These are phyloP conservation scores for Pleodorina starrii DNA, from an alignment of 139 green algal species.

Conservation along the genomic window DNA sequence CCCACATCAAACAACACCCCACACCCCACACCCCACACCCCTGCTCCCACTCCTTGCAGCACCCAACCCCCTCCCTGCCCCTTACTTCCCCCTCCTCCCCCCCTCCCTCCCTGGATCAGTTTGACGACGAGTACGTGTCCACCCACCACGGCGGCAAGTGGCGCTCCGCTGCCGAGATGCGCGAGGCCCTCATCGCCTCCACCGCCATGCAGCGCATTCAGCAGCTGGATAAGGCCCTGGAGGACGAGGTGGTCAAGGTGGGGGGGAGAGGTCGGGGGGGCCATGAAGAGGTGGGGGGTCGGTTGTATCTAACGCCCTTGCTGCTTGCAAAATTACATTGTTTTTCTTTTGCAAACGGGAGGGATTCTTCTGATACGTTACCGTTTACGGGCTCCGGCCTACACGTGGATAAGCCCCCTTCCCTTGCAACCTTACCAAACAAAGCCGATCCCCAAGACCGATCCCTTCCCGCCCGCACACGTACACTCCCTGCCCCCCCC, in stretches of 20 bases:
- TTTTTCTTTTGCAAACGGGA: no score
- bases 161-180: constrained; percentile 56
- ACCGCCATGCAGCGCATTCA: constrained; percentile 64
- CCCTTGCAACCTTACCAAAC: no score
- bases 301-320: no score
- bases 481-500: no score
- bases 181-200: constrained; percentile 54
- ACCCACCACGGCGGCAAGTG: constrained; percentile 56
- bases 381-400: no score
- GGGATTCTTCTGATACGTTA: no score
- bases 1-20: neutral
- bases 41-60: neutral
- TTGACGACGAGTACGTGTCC: constrained; percentile 70
- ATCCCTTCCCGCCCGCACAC: no score
- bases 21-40: neutral
- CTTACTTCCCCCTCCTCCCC: neutral
- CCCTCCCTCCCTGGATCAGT: constrained; percentile 33
- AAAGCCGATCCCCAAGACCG: no score
- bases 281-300: no score
- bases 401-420: no score
- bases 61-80: neutral
- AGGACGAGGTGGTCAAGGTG: constrained; percentile 59
- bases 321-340: no score
- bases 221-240: constrained; percentile 53
- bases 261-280: no score